Percentiles rank a stretch among this genome's conserved stretches.
These are phyloP conservation scores for Penicillium griseofulvum DNA, from an alignment of 2,329 filamentous ascomycete genomes.

Conservation along the genomic window DNA sequence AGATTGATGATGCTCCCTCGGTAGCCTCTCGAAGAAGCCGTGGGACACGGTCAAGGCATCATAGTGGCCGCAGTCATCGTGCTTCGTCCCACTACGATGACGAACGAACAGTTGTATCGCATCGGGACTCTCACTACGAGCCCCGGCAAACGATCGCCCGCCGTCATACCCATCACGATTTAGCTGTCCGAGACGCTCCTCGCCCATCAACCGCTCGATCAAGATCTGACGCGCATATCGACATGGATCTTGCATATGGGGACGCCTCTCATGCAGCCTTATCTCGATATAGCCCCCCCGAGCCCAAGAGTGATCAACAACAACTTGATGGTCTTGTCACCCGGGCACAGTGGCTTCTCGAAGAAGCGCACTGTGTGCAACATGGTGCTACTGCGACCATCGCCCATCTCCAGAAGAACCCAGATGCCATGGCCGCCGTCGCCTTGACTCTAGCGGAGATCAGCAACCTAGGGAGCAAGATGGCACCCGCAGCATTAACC, in stretches of 20 bases:
- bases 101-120: conserved; percentile 24
- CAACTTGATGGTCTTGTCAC: conserved; percentile 64
- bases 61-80: conserved; percentile 29
- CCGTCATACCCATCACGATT: conserved; percentile 41
- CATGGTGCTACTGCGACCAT: conserved; percentile 82
- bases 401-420: conserved; percentile 72
- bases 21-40: conserved; percentile 44
- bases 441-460: conserved; percentile 91
- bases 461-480: conserved; percentile 74
- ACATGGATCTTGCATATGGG: conserved; percentile 91
- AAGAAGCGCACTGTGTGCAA: conserved; percentile 86
- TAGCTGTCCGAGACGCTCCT: conserved; percentile 25
- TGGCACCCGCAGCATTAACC: conserved; percentile 75
- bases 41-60: conserved; percentile 30
- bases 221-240: conserved; percentile 53
- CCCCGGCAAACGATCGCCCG: conserved; percentile 29
- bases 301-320: conserved; percentile 53
- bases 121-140: conserved; percentile 21
- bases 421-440: conserved; percentile 89
- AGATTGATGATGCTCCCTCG: conserved; percentile 48
- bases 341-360: conserved; percentile 72
- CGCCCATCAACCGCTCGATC: conserved; percentile 30
- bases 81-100: conserved; percentile 32
- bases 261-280: conserved; percentile 66
- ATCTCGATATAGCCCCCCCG: conserved; percentile 45